Evolutionary conservation across 176 grass and related monocot genomes (phyloP).

Genomic region (Rhipidocladum racemiflorum): DNA sequence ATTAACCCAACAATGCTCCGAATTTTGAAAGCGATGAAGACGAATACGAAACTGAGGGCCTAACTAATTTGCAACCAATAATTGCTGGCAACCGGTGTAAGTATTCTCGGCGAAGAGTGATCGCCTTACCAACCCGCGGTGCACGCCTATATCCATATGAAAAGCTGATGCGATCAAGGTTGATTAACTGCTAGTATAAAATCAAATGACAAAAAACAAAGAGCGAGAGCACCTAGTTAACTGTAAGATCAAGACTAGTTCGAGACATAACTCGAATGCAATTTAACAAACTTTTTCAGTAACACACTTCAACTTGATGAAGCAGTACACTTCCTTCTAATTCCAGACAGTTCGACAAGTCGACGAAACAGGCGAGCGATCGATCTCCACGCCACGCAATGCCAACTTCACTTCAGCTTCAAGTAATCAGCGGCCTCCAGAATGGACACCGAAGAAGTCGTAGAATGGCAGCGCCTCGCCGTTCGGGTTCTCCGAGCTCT

Average conservation of each 20-base stretch:
- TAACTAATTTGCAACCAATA: not conserved
- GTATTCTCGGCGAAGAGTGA: not conserved
- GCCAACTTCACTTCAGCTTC: not conserved
- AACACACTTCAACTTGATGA: not conserved
- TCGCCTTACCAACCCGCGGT: too few relatives aligned
- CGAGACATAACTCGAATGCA: not conserved
- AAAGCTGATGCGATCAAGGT: not conserved
- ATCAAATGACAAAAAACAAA: not conserved
- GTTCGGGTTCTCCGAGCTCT: not conserved
- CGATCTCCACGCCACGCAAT: not conserved
- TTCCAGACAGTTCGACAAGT: not conserved
- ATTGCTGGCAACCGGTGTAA: not conserved
- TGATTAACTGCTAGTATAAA: not conserved
- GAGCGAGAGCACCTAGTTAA: not conserved
- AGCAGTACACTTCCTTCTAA: not conserved
- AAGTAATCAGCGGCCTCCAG: constrained; percentile 2
- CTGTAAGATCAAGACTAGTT: not conserved
- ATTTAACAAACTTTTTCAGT: not conserved
- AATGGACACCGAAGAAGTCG: constrained; percentile 41
- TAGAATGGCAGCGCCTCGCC: constrained; percentile 28
- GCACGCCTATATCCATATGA: too few relatives aligned
- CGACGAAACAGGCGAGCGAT: not conserved
- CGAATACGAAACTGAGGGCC: not conserved
- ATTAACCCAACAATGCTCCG: not conserved
- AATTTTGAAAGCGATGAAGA: not conserved